Conservation (phyloP, 2,329 filamentous ascomycete genomes). For the Trichoderma citrinoviride region DNA sequence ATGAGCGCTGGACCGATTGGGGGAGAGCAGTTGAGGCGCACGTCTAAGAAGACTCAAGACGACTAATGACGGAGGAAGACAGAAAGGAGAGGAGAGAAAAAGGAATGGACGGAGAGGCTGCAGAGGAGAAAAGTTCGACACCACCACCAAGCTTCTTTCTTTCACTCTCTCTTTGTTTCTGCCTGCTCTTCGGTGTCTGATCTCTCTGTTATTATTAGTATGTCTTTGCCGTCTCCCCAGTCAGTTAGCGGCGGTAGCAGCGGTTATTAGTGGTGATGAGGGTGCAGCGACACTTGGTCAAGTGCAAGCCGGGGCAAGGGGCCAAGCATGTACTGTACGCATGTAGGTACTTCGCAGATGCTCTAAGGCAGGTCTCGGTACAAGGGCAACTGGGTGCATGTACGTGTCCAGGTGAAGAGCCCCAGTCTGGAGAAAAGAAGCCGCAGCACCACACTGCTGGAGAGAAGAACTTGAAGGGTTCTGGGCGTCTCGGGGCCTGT, state of each 20-base stretch:
- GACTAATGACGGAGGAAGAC: background rate
- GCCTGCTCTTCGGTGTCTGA: background rate
- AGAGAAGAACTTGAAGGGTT: background rate
- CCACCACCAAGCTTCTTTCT: background rate
- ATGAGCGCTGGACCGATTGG: background rate
- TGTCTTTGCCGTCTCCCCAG: background rate
- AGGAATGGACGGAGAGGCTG: background rate
- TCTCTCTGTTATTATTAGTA: background rate
- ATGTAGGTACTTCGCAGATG: too few relatives aligned
- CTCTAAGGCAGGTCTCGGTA: too few relatives aligned
- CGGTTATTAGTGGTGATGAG: constrained; percentile 10
- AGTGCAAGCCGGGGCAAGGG: background rate
- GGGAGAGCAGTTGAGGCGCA: background rate
- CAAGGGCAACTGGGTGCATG: background rate
- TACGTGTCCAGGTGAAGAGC: background rate
- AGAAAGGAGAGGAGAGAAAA: background rate
- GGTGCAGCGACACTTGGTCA: constrained; percentile 12
- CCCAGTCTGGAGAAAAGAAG: too few relatives aligned
- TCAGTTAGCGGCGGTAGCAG: constrained; percentile 22
- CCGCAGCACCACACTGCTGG: background rate
- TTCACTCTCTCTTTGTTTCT: background rate
- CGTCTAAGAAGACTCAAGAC: background rate
- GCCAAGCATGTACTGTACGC: background rate
- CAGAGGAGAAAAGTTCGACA: background rate
- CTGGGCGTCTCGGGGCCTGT: background rate